phyloP scores from a whole-genome alignment of 1,284 basidiomycete species.

The Megacollybia platyphylla region DNA sequence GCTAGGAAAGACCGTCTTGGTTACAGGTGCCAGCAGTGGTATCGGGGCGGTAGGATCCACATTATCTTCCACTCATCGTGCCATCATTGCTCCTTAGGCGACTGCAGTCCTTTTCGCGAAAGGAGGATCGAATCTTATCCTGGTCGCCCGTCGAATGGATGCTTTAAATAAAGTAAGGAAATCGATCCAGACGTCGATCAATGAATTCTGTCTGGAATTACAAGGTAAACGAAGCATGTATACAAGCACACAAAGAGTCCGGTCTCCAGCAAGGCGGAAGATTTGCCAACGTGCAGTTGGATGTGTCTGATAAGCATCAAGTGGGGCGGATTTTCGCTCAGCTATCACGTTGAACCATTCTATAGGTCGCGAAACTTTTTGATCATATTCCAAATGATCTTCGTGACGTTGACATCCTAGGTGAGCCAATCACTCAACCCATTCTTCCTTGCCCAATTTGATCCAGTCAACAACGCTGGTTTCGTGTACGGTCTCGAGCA shows the following conservation, averaged over 20 bases:
- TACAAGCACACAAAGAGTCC: constrained; percentile 58
- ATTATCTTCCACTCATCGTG: not conserved
- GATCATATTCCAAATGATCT: constrained; percentile 59
- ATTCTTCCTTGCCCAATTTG: not conserved
- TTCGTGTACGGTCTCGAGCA: constrained; percentile 76
- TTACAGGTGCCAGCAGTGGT: constrained; percentile 47
- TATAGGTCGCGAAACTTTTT: constrained; percentile 42
- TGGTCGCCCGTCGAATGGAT: constrained; percentile 59
- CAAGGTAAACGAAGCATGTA: constrained; percentile 47
- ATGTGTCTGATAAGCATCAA: constrained; percentile 64
- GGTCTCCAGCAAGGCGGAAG: constrained; percentile 61
- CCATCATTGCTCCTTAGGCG: constrained; percentile 30
- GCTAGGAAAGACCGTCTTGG: constrained; percentile 76
- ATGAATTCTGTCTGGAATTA: no score
- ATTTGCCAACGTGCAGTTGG: constrained; percentile 55
- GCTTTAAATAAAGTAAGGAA: constrained; percentile 30
- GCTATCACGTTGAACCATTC: no score
- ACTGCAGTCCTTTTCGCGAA: constrained; percentile 80
- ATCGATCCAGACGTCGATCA: no score
- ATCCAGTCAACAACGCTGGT: constrained; percentile 77
- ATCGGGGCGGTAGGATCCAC: constrained; percentile 40
- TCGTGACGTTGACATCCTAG: constrained; percentile 62
- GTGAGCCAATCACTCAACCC: constrained; percentile 21
- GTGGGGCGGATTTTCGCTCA: not conserved
- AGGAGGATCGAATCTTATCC: constrained; percentile 71